These are phyloP conservation scores for Heliamphora pulchella DNA, from an alignment of 179 eudicot species.

Conservation along the genomic window DNA sequence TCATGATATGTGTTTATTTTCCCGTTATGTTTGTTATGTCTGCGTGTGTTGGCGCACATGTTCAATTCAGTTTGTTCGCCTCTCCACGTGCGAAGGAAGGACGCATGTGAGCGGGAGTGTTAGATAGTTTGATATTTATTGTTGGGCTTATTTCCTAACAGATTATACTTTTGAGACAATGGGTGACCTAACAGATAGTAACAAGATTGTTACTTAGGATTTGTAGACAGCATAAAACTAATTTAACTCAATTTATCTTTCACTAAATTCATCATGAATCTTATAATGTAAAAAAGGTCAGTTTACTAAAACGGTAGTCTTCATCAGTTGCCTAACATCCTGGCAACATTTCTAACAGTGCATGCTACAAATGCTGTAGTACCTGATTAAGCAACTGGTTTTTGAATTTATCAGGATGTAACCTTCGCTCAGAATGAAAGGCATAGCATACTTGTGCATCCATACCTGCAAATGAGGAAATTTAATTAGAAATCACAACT, in stretches of 20 bases:
- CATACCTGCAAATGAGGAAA: conserved; percentile 58
- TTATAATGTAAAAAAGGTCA: neutral
- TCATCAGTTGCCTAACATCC: neutral
- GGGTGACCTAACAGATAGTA: too few species aligned
- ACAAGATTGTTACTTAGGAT: too few species aligned
- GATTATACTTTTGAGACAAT: too few species aligned
- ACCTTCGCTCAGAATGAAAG: conserved; percentile 83
- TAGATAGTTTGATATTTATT: too few species aligned
- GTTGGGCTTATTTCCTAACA: too few species aligned
- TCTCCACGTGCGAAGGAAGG: too few species aligned
- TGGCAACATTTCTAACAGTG: neutral
- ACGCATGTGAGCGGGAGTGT: too few species aligned
- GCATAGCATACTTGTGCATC: conserved; percentile 95
- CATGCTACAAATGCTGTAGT: neutral
- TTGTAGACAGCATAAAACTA: neutral
- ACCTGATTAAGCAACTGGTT: conserved; percentile 89
- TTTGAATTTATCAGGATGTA: conserved; percentile 85
- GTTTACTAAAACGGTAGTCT: neutral
- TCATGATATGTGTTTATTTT: too few species aligned
- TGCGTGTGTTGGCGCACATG: too few species aligned
- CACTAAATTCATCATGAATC: neutral
- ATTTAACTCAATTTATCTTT: neutral
- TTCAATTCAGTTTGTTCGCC: too few species aligned
- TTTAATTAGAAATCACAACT: neutral
- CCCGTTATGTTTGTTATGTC: too few species aligned